A percentile compares a stretch with the other conserved stretches of the same genome.
These are phyloP conservation scores for Calvatia gigantea DNA, from an alignment of 768 basidiomycete genomes.

Conservation along the genomic window DNA sequence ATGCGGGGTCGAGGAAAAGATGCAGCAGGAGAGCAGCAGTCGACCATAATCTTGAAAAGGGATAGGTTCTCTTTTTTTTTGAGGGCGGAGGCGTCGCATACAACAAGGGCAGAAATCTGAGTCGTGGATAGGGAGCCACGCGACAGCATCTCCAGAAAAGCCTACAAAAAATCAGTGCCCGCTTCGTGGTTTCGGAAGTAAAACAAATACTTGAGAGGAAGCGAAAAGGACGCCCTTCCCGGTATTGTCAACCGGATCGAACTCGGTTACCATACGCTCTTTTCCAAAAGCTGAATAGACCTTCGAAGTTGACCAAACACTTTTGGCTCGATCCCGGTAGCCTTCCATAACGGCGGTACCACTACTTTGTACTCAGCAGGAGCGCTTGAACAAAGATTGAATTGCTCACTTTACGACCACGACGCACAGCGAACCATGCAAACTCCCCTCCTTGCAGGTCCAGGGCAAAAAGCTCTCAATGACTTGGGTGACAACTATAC, in stretches of 20 bases:
- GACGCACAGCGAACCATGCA: background rate
- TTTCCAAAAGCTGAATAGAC: background rate
- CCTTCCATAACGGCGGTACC: background rate
- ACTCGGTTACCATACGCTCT: background rate
- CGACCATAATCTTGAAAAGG: slow-evolving; percentile 38
- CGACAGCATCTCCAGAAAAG: slow-evolving; percentile 18
- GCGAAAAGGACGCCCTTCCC: background rate
- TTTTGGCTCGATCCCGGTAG: background rate
- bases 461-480: background rate
- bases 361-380: background rate
- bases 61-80: slow-evolving; percentile 31
- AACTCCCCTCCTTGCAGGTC: background rate
- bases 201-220: slow-evolving; percentile 9
- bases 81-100: slow-evolving; percentile 37
- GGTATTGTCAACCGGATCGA: background rate
- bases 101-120: slow-evolving; percentile 41
- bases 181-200: background rate
- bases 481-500: background rate
- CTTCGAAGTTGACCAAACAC: background rate
- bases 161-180: background rate
- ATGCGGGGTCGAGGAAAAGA: slow-evolving; percentile 37
- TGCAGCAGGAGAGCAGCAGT: slow-evolving; percentile 38
- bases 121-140: slow-evolving; percentile 35
- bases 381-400: background rate
- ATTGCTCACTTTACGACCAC: background rate